Conservation (phyloP, 2,329 filamentous ascomycete genomes). For the Trichoderma sp. region DNA sequence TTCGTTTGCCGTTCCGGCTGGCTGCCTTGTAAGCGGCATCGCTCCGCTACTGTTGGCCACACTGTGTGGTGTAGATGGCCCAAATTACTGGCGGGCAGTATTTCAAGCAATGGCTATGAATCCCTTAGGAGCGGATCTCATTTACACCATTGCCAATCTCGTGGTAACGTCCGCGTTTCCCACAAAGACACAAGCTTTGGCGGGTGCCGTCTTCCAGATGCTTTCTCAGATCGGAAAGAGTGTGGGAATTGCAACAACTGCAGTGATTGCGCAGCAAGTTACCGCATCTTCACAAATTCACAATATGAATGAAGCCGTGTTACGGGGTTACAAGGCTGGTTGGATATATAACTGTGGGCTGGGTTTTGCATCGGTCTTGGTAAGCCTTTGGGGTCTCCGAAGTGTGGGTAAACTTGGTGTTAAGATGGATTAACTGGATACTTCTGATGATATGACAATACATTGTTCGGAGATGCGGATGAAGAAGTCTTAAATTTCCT, state of each 20-base stretch:
- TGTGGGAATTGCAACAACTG: not conserved
- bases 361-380: not conserved
- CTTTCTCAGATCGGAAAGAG: conserved; percentile 6
- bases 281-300: not conserved
- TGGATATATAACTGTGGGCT: not conserved
- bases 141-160: conserved; percentile 6
- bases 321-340: not conserved
- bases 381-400: not conserved
- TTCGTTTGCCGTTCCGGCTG: not conserved
- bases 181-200: not conserved
- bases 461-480: not conserved
- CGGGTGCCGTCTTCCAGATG: conserved; percentile 1
- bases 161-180: conserved; percentile 3
- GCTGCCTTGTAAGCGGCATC: not conserved
- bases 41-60: not conserved
- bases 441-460: not conserved
- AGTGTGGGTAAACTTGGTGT: not conserved
- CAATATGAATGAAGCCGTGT: not conserved
- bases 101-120: conserved; percentile 5
- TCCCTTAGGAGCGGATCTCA: not conserved
- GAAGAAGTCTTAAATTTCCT: not conserved
- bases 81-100: not conserved
- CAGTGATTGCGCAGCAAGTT: conserved; percentile 14
- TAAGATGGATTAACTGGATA: not conserved
- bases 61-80: not conserved